Conservation (phyloP, 768 basidiomycete species). For the Paxillus ammoniavirescens region DNA sequence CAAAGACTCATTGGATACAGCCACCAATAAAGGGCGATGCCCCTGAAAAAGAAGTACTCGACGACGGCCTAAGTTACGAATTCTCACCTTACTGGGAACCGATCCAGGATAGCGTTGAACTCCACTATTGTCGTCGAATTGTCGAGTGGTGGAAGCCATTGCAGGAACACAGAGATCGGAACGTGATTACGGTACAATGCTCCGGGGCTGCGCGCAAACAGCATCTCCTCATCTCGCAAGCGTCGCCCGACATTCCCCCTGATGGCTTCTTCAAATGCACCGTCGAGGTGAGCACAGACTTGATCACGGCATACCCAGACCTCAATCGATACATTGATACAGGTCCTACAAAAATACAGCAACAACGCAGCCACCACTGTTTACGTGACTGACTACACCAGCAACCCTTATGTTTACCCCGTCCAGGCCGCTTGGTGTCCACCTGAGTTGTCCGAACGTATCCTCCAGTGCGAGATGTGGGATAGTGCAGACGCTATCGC, state of each 20-base stretch:
- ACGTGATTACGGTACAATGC: conserved; percentile 15
- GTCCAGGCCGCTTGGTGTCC: conserved; percentile 49
- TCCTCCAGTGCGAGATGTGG: conserved; percentile 62
- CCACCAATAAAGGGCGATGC: conserved; percentile 37
- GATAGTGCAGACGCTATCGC: conserved; percentile 45
- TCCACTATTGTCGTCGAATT: conserved; percentile 42
- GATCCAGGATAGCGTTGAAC: conserved; percentile 31
- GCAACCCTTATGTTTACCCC: conserved; percentile 33
- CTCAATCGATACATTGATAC: neutral
- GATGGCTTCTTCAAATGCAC: conserved; percentile 62
- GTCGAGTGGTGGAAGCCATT: conserved; percentile 52
- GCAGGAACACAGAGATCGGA: conserved; percentile 16
- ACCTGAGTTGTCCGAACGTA: conserved; percentile 38
- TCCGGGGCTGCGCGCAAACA: conserved; percentile 20
- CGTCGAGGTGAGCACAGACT: conserved; percentile 46
- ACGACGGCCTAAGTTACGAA: conserved; percentile 35
- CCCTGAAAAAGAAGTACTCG: conserved; percentile 33
- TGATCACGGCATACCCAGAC: neutral
- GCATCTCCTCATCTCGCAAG: conserved; percentile 53
- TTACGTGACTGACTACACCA: conserved; percentile 69
- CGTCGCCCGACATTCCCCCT: conserved; percentile 42
- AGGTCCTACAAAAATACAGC: conserved; percentile 51
- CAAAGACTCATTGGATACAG: conserved; percentile 34
- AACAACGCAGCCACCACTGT: conserved; percentile 41
- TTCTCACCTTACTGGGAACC: conserved; percentile 49